phyloP scores from a whole-genome alignment of 2,329 filamentous ascomycete species.

The Sporothrix sp. region DNA sequence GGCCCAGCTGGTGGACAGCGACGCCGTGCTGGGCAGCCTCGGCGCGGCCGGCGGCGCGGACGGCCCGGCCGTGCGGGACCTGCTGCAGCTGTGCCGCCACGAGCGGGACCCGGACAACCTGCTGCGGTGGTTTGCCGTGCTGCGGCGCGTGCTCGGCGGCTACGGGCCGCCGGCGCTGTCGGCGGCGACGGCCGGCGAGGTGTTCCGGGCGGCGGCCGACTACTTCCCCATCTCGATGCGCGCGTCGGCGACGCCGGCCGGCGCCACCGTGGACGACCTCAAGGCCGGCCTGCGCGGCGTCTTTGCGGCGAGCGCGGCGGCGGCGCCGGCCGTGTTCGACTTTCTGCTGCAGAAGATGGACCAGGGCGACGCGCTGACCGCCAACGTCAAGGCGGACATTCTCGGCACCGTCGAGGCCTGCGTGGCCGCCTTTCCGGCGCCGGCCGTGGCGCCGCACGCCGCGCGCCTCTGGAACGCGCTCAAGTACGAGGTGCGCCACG shows the following conservation, averaged over 20 bases:
- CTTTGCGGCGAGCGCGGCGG: conserved; percentile 40
- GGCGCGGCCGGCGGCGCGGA: conserved; percentile 34
- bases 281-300: conserved; percentile 44
- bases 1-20: conserved; percentile 32
- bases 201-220: conserved; percentile 47
- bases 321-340: conserved; percentile 39
- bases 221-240: conserved; percentile 53
- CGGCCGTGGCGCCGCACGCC: conserved; percentile 39
- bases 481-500: conserved; percentile 54
- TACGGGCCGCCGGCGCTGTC: conserved; percentile 30
- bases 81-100: conserved; percentile 42
- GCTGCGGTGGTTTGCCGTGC: conserved; percentile 46
- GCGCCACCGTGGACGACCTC: conserved; percentile 46
- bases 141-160: conserved; percentile 35
- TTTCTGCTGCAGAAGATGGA: conserved; percentile 49
- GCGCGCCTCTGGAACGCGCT: conserved; percentile 49
- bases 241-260: conserved; percentile 37
- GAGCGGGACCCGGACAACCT: conserved; percentile 50
- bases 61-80: conserved; percentile 37
- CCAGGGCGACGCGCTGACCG: conserved; percentile 48
- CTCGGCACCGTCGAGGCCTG: conserved; percentile 46
- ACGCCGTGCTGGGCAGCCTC: conserved; percentile 24
- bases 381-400: conserved; percentile 50
- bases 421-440: conserved; percentile 38
- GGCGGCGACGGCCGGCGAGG: conserved; percentile 36